A percentile compares a stretch with the other conserved stretches of the same genome.
These are phyloP conservation scores for Tricladium varicosporioides DNA, from an alignment of 2,329 filamentous ascomycete genomes.

Conservation along the genomic window DNA sequence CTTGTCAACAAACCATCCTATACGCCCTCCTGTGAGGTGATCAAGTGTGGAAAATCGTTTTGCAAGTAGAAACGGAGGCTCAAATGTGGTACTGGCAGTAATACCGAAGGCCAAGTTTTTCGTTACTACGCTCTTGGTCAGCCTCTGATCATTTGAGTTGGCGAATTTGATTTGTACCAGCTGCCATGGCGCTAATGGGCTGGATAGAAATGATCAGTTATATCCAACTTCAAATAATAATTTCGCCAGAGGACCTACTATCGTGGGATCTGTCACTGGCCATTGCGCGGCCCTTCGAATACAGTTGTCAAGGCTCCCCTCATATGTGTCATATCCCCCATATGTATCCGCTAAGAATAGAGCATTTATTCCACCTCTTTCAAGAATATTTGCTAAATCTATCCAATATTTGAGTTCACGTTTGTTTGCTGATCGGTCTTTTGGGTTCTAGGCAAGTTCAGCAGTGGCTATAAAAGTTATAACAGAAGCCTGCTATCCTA, in stretches of 20 bases:
- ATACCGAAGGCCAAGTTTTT: conserved; percentile 65
- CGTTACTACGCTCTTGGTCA: conserved; percentile 42
- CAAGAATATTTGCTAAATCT: conserved; percentile 59
- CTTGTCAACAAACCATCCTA: conserved; percentile 55
- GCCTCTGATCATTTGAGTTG: neutral
- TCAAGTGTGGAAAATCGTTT: conserved; percentile 64
- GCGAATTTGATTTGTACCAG: conserved; percentile 29
- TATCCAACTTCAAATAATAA: neutral
- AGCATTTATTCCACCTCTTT: conserved; percentile 61
- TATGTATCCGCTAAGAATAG: conserved; percentile 59
- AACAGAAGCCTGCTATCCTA: conserved; percentile 25
- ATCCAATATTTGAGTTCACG: conserved; percentile 61
- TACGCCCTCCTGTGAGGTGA: conserved; percentile 60
- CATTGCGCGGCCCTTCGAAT: conserved; percentile 64
- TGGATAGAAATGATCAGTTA: conserved; percentile 25
- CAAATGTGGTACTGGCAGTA: conserved; percentile 63
- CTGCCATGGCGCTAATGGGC: conserved; percentile 66
- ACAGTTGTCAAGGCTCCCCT: conserved; percentile 54
- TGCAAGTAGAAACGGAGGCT: conserved; percentile 66
- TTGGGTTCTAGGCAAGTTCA: conserved; percentile 49
- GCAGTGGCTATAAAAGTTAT: too few species aligned
- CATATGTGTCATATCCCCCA: conserved; percentile 67
- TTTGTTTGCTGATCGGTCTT: conserved; percentile 60
- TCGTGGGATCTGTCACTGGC: conserved; percentile 66
- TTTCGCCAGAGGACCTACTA: conserved; percentile 43